Base-by-base conservation (phyloP, 257 asterid genomes). In the Thymus mandschuricus region DNA sequence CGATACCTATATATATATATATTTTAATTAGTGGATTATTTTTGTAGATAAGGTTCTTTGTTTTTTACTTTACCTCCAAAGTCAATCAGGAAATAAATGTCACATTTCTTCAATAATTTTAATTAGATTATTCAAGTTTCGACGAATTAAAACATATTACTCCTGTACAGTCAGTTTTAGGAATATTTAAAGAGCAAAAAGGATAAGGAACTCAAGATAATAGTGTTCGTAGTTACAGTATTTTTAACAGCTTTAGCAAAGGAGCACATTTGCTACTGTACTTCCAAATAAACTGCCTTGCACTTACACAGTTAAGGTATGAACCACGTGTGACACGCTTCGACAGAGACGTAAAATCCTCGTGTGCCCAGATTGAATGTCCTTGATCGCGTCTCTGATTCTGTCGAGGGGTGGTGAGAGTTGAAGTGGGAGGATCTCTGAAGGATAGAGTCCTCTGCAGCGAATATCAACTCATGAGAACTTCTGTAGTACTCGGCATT, bases 401-500 rank as follows among this genome's bases (percentile, higher is more conserved):
- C 86, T 86, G 66, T 61, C 80, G 27, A 33, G 44, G 35, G 69
- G 64, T 27, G 80, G 70, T 70, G 82, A 68, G 52, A 81, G 57
- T 75, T 81, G 81, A 33, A 78, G 76, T 45, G 96, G 97, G 75
- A 89, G 68, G 74, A 80, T 62, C 57, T 89, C 96, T 9, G 86
- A 86, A 34, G 98, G 97, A 71, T 93, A 93, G 63, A 90, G 66
- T 34, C 97, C 97, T 11, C 97, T 93, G 87, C 82, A 76, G 10
- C 57, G 81, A 82, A 60, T 1, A 76, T 49, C 75, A 73, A 44
- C 33, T 58, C 66, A 73, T 49, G 65, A 64, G 21, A 21, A 21
- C 21, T 21, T 21, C 21, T 21, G 21, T 21, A 58, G 30, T 40
- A 4, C 3, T 1, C 33, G 33, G 45, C 57, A 65, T 35, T 9